These are phyloP conservation scores for Gyromitra esculenta DNA, from an alignment of 2,329 filamentous ascomycete species.

Conservation along the genomic window DNA sequence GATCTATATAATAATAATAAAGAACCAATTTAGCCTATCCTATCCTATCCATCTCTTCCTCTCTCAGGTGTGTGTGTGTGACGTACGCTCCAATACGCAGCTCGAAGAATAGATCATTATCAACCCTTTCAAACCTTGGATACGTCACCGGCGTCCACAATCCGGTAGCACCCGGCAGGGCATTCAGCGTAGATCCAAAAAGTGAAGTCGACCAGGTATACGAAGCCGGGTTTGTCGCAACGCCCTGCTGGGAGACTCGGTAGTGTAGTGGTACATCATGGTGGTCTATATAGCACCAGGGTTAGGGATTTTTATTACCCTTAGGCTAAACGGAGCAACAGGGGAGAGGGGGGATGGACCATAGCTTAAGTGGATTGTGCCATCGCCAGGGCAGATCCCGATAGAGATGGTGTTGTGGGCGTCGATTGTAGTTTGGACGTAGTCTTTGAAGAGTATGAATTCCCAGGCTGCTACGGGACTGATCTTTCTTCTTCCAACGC, in stretches of 20 bases:
- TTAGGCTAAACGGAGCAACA: slow-evolving; percentile 22
- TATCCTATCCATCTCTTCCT: not conserved
- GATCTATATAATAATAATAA: slow-evolving; percentile 57
- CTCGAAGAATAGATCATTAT: slow-evolving; percentile 63
- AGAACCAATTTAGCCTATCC: slow-evolving; percentile 15
- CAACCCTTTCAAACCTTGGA: slow-evolving; percentile 63
- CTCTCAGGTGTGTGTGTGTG: not conserved
- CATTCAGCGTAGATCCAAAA: slow-evolving; percentile 61
- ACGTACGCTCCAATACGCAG: slow-evolving; percentile 63
- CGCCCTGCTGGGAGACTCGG: slow-evolving; percentile 59
- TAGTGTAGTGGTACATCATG: slow-evolving; percentile 63
- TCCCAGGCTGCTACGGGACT: slow-evolving; percentile 62
- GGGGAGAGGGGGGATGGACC: slow-evolving; percentile 52
- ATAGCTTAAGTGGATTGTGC: slow-evolving; percentile 67
- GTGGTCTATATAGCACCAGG: slow-evolving; percentile 59
- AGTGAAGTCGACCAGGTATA: slow-evolving; percentile 59
- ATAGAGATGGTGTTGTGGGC: slow-evolving; percentile 67
- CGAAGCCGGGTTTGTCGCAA: slow-evolving; percentile 59
- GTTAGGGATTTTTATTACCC: slow-evolving; percentile 5
- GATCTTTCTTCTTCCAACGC: slow-evolving; percentile 63
- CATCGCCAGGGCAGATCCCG: slow-evolving; percentile 65
- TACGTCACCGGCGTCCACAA: slow-evolving; percentile 62
- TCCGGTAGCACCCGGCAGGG: slow-evolving; percentile 60
- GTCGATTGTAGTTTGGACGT: slow-evolving; percentile 65
- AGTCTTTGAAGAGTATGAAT: slow-evolving; percentile 64